Base-by-base conservation (phyloP, 257 asterid genomes). In the Nemophila menziesii region DNA sequence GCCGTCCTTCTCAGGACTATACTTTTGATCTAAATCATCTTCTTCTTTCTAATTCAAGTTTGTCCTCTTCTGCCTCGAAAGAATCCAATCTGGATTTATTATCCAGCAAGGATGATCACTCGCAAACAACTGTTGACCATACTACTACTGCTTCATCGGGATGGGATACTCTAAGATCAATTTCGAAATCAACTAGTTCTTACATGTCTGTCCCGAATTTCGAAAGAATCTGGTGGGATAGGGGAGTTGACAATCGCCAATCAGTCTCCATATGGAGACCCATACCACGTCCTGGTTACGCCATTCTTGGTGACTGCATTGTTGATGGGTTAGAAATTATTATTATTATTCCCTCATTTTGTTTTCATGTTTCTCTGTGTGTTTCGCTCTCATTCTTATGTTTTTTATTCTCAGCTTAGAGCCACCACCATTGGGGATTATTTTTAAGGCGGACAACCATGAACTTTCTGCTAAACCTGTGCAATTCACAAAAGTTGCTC, bases 231-330 rank as follows among this genome's bases (percentile, higher is more conserved):
- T 84, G 94, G 98, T 89, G 98, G 98, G 98, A 84, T 68, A 70
- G 77, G 65, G 98, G 98, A 56, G 74, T 84, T 63, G 98, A 89
- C 49, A 65, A 78, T 73, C 94, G 92, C 46, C 79, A 63, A 49
- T 77, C 96, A 24, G 89, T 84, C 73, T 89, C 98, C 41, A 74
- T 89, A 62, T 89, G 98, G 98, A 77, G 98, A 63, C 98, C 98
- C 56, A 26, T 84, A 62, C 67, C 79, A 44, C 93, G 83, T 48
- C 75, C 72, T 62, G 94, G 94, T 57, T 81, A 84, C 71, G 73
- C 93, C 52, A 64, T 78, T 23, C 67, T 84, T 60, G 94, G 98
- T 53, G 98, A 89, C 69, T 84, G 94, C 77, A 74, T 89, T 44
- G 76, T 80, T 52, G 98, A 84, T 61, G 93, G 98, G 98, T 89